phyloP scores from a whole-genome alignment of 2,329 filamentous ascomycete species.

The Diaporthe sp. region DNA sequence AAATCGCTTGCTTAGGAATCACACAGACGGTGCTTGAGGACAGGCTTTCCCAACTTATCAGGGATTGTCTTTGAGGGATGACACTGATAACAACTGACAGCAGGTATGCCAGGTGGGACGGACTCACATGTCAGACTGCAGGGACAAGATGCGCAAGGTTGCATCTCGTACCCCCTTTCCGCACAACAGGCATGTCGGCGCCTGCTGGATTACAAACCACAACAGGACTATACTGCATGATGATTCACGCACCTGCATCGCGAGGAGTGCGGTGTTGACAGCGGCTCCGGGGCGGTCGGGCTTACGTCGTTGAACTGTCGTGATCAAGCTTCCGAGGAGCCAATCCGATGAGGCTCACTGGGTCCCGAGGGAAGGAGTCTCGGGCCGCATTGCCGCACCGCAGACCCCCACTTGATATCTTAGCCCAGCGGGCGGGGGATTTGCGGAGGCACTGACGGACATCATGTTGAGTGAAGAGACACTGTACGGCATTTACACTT shows the following conservation, averaged over 20 bases:
- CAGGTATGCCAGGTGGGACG: background rate
- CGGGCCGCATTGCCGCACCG: constrained; percentile 36
- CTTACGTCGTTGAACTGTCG: constrained; percentile 1
- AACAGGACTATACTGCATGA: background rate
- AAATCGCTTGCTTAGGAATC: background rate
- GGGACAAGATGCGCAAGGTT: background rate
- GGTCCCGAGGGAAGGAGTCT: constrained; percentile 20
- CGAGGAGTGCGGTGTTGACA: background rate
- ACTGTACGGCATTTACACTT: background rate
- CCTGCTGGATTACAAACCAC: constrained; percentile 4
- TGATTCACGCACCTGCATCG: background rate
- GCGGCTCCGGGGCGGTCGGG: constrained; percentile 25
- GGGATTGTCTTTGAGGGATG: background rate
- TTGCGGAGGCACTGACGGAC: background rate
- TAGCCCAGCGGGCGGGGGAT: background rate
- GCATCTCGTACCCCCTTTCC: background rate
- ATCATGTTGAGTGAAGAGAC: background rate
- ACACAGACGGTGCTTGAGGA: background rate
- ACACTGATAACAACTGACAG: background rate
- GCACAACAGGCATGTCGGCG: background rate
- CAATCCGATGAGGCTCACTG: constrained; percentile 18
- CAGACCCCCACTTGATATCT: constrained; percentile 22
- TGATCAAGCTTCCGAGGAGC: constrained; percentile 18
- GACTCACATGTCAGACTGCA: constrained; percentile 17
- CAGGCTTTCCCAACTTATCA: background rate